Conservation (phyloP, 495 filamentous ascomycete genomes). For the Podospora didyma region DNA sequence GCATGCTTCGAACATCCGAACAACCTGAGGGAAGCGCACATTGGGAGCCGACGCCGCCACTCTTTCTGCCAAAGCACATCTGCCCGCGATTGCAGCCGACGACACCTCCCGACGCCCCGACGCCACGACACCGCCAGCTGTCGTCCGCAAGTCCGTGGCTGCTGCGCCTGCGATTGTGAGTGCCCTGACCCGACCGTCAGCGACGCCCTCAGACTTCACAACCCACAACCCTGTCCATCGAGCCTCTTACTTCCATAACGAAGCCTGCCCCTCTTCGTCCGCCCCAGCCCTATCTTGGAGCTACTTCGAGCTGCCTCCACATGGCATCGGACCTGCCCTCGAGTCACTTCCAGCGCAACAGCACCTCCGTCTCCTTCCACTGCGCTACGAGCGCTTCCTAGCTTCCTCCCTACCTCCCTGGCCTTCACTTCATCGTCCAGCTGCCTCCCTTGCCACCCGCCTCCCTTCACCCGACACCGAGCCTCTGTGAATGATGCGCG, state of each 20-base stretch:
- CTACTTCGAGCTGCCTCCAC: no score
- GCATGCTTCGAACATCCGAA: constrained; percentile 12
- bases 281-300: not conserved
- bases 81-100: constrained; percentile 8
- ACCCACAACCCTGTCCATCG: not conserved
- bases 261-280: not conserved
- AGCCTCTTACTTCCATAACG: not conserved
- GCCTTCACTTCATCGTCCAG: no score
- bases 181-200: not conserved
- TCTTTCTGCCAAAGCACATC: constrained; percentile 7
- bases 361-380: no score
- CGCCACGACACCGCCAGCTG: not conserved
- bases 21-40: constrained; percentile 12
- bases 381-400: no score
- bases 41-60: constrained; percentile 5
- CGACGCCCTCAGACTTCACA: not conserved
- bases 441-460: not conserved
- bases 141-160: not conserved
- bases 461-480: not conserved
- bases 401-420: no score
- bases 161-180: constrained; percentile 1
- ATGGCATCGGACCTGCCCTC: not conserved
- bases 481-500: not conserved
- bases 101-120: no score
- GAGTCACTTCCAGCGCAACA: not conserved